Evolutionary conservation across 2,329 filamentous ascomycete species (phyloP).

Genomic region (Neoarthrinium moseri): DNA sequence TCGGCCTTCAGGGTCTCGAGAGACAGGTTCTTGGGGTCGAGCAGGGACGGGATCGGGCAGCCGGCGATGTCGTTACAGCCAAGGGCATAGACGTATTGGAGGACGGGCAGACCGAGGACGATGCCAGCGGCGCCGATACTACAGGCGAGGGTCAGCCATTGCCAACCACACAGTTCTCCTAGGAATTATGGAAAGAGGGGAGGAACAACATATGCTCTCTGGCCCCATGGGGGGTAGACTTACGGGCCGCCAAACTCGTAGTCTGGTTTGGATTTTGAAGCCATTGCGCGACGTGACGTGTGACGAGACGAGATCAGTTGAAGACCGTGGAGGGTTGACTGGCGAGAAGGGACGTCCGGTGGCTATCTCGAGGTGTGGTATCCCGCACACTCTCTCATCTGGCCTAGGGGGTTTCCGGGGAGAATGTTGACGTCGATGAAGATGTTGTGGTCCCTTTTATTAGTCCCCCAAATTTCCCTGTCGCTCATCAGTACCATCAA

Average conservation of each 20-base stretch:
- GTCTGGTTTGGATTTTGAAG: constrained; percentile 27
- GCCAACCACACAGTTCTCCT: too few species aligned
- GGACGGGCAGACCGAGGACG: constrained; percentile 74
- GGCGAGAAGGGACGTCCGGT: too few species aligned
- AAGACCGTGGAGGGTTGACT: too few species aligned
- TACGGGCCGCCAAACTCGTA: constrained; percentile 50
- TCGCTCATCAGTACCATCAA: too few species aligned
- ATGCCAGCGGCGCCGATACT: constrained; percentile 77
- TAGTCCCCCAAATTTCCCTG: background rate
- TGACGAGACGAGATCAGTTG: too few species aligned
- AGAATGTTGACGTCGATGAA: constrained; percentile 10
- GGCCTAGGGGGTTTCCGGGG: background rate
- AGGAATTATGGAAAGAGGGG: too few species aligned
- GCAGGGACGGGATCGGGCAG: constrained; percentile 80
- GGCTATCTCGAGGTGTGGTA: too few species aligned
- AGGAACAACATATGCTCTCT: too few species aligned
- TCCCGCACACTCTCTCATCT: too few species aligned
- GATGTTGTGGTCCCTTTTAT: constrained; percentile 4
- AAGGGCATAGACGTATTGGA: constrained; percentile 79
- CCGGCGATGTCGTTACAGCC: constrained; percentile 90
- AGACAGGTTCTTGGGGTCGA: constrained; percentile 70
- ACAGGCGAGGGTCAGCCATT: constrained; percentile 8
- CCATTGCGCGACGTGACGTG: constrained; percentile 35
- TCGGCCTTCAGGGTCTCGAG: constrained; percentile 74
- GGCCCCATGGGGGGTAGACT: constrained; percentile 19